Conservation (phyloP, 345 rosid genomes). For the Kernera saxatilis region DNA sequence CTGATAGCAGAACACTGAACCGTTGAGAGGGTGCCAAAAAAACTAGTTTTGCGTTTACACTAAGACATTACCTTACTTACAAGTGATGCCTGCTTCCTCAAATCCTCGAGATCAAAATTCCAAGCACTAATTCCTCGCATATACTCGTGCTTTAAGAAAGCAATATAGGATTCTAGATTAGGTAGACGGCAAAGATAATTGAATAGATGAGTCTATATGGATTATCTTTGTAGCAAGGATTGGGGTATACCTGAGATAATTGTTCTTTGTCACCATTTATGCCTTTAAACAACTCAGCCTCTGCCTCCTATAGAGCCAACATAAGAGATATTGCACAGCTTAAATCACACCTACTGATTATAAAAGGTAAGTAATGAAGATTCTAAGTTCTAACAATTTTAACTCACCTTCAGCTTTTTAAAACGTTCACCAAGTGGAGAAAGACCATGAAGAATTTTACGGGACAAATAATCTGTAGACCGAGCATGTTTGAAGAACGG, state of each 20-base stretch:
- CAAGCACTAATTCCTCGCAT: constrained; percentile 78
- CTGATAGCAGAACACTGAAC: constrained; percentile 40
- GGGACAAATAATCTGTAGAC: constrained; percentile 49
- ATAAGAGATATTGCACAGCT: background rate
- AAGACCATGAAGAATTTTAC: constrained; percentile 54
- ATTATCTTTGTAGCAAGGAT: background rate
- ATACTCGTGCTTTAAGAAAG: constrained; percentile 61
- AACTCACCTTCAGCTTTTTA: constrained; percentile 57
- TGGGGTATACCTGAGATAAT: constrained; percentile 53
- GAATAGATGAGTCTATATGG: background rate
- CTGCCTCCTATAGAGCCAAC: constrained; percentile 15
- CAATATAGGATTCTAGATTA: background rate
- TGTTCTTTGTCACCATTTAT: constrained; percentile 69
- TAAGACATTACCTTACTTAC: constrained; percentile 38
- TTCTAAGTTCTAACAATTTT: background rate
- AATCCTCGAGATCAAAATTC: constrained; percentile 81
- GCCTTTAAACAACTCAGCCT: constrained; percentile 40
- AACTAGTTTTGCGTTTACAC: background rate
- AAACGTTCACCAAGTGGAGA: constrained; percentile 77
- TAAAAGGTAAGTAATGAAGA: background rate
- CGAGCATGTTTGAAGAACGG: constrained; percentile 77
- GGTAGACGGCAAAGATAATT: background rate
- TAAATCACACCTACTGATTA: background rate
- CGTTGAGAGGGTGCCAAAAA: background rate
- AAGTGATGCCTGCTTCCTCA: constrained; percentile 65